Base-by-base conservation (phyloP, 1,284 basidiomycete genomes). In the Rhizoctonia solani region DNA sequence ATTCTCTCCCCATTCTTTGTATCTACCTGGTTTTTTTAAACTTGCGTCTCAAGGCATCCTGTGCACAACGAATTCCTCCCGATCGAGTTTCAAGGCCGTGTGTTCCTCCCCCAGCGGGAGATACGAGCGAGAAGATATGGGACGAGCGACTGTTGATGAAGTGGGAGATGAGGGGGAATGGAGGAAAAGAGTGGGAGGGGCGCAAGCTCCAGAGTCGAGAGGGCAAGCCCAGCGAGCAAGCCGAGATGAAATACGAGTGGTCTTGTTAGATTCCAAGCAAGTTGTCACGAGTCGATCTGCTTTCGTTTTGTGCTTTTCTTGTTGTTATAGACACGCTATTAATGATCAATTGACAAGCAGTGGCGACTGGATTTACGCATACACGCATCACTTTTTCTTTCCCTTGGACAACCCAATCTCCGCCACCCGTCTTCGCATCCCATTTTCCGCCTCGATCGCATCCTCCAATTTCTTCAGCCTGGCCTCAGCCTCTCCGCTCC, bases 101-200 rank as follows among this genome's bases (percentile, higher is more conserved):
- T 77, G 11, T 87, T 92, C 69, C 75, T 92, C 68, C 80, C 79
- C 77, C 80, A 29, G 83, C 81, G 19, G 83, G 80, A 0, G 85
- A 88, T 71, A 68, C 72, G 27, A 76, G 78, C 1, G 82, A 76
- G n/a, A 92, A 89, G 74, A 72, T 75, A 8, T 92, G 90, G 83
- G 89, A 95, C 74, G 86, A 92, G 71, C 82, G 82, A n/a, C 81
- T 85, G 34, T 78, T 95, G 54, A 75, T 75, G 39, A 79, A 81
- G 42, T 95, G 93, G 93, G 92, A 95, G 75, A 74, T 73, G 61
- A 79, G 83, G 69, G 81, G 78, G 39, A 92, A 93, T 73, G 80
- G 76, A 6, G 87, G 88, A 0, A 75, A 75, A 68, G 76, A 77
- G 3, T 95, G 93, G 93, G 77, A 79, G 25, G 90, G 90, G 2